A percentile compares a stretch with the other conserved stretches of the same genome.
Conservation (phyloP, 805 yeast genomes). For the Torulaspora delbrueckii region DNA sequence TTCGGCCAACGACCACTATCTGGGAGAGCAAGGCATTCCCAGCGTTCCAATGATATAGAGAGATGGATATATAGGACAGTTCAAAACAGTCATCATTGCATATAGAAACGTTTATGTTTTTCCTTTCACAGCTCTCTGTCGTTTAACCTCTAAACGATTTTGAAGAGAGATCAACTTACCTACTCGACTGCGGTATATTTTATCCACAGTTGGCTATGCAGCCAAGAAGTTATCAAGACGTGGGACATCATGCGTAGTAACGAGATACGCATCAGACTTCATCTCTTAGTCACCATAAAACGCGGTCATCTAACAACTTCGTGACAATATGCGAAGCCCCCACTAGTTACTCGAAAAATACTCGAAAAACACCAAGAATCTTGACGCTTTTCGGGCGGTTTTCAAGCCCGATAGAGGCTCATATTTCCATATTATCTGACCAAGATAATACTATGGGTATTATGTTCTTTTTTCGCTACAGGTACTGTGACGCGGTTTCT, state of each 20-base stretch:
- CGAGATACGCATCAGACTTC: background rate
- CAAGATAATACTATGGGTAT: background rate
- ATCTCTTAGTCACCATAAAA: background rate
- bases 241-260: background rate
- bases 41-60: background rate
- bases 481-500: background rate
- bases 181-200: constrained; percentile 1
- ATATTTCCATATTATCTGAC: background rate
- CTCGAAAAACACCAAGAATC: background rate
- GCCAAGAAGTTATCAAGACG: background rate
- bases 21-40: background rate
- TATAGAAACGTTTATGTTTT: constrained; percentile 7
- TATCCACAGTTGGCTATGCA: background rate
- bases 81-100: constrained; percentile 1
- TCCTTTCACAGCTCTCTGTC: background rate
- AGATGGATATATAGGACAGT: background rate
- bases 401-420: background rate
- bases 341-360: background rate
- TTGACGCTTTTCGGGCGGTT: background rate
- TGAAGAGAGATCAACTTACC: background rate
- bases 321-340: background rate
- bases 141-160: constrained; percentile 1
- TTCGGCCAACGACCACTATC: background rate
- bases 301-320: background rate
- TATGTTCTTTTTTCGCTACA: background rate